Percentiles rank a stretch among this genome's conserved stretches.
Evolutionary conservation across 768 basidiomycete genomes (phyloP).

Genomic region (Lactifluus rugatus): DNA sequence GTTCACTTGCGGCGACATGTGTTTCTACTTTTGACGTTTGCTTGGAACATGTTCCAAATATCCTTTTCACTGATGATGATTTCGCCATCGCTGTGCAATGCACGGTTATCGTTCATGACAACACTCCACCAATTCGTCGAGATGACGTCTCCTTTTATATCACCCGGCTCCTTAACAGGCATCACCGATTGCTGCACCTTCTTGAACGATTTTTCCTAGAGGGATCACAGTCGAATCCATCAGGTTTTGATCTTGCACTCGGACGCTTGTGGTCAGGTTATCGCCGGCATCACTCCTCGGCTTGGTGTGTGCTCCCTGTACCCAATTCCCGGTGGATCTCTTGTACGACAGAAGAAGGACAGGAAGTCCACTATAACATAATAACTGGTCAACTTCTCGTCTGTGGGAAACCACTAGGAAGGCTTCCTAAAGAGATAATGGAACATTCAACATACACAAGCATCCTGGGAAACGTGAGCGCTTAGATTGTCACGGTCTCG

Average conservation of each 20-base stretch:
- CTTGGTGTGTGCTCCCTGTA: background rate
- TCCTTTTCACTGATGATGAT: background rate
- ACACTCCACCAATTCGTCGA: background rate
- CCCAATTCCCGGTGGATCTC: conserved; percentile 1
- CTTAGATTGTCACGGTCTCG: background rate
- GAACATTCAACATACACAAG: background rate
- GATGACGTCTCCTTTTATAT: background rate
- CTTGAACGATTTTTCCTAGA: background rate
- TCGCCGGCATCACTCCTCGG: background rate
- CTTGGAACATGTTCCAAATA: background rate
- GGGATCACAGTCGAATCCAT: background rate
- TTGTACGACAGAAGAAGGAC: background rate
- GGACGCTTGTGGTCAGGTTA: background rate
- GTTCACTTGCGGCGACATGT: background rate
- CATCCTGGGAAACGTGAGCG: background rate
- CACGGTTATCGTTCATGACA: background rate
- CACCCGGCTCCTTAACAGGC: background rate
- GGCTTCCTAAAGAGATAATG: background rate
- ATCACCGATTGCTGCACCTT: background rate
- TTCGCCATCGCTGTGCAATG: background rate
- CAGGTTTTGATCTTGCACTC: background rate
- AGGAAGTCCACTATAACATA: background rate
- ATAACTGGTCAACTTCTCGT: background rate
- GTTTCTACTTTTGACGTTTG: background rate
- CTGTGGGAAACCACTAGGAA: background rate